Evolutionary conservation across 257 asterid genomes (phyloP), one percentile per base, ranked within the genome.

Genomic region (Jacaranda mimosifolia): DNA sequence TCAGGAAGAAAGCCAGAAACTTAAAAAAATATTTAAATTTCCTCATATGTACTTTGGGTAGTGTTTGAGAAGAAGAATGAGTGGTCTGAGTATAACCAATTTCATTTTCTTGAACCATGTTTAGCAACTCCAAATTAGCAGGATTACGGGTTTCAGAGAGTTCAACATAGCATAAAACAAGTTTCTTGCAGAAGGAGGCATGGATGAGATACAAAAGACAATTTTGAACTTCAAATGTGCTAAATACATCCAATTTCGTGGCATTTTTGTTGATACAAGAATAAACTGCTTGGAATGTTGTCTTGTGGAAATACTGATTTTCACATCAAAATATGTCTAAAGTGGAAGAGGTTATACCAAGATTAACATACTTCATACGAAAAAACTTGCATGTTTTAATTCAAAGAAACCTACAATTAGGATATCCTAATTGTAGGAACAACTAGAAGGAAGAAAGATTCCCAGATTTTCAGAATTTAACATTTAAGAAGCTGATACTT

Each of bases 1-100:
- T 81, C 74, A 79, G 79, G 53, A 82, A 64, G 49, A 75, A 82
- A 65, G 19, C 65, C 17, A 63, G 56, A 76, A 68, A 71, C 73
- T 46, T 40, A 57, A 49, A 42, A 79, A 51, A 21, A 77, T 52
- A 65, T 7, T 10, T 48, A 19, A 81, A 11, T 62, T n/a, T 26
- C 35, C 39, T 38, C 40, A 32, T 12, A 66, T 36, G 53, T 43
- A 73, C 4, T 21, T 48, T 11, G 10, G 46, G 69, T 48, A 69
- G 74, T 13, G 7, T 36, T 36, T 7, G 9, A 57, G 43, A 35
- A 45, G 80, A 71, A 55, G 15, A 52, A 56, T 57, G 63, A 46
- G 55, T n/a, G 18, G 51, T 35, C 53, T n/a, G 55, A 63, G 60
- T 70, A 72, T 21, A 72, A 38, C 43, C 12, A 7, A 18, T 32